These are phyloP conservation scores for Zygoascus sp. DNA, from an alignment of 1,139 yeast genomes.

Conservation along the genomic window DNA sequence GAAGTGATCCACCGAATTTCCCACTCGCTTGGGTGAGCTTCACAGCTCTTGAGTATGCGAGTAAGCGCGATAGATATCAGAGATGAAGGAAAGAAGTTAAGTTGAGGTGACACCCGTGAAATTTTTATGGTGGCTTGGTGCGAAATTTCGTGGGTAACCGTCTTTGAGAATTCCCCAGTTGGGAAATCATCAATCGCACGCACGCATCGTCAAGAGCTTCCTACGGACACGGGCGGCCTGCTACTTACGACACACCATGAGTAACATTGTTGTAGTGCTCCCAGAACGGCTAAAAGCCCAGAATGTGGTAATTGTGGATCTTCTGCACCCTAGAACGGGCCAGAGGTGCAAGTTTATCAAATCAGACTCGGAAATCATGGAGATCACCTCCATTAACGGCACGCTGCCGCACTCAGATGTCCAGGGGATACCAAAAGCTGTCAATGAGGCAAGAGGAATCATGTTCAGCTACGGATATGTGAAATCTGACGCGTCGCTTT, in stretches of 20 bases:
- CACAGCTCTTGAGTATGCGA: constrained; percentile 25
- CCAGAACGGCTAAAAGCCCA: neutral
- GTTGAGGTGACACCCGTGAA: neutral
- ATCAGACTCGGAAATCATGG: constrained; percentile 21
- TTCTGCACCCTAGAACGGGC: constrained; percentile 29
- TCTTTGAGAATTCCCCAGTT: neutral
- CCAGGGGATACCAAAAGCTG: constrained; percentile 15
- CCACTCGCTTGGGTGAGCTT: constrained; percentile 24
- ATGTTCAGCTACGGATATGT: constrained; percentile 19
- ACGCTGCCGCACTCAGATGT: constrained; percentile 15
- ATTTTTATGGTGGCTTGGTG: constrained; percentile 11
- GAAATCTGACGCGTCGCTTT: constrained; percentile 25
- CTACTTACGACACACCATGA: neutral
- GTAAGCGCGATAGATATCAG: constrained; percentile 28
- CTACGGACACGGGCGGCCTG: neutral
- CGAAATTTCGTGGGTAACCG: neutral
- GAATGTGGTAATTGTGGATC: neutral
- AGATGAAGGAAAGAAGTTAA: constrained; percentile 10
- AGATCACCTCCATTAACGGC: constrained; percentile 27
- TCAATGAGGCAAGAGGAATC: constrained; percentile 24
- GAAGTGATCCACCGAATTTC: constrained; percentile 32
- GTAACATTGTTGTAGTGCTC: neutral
- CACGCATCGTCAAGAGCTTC: too few species aligned
- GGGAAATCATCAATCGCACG: neutral
- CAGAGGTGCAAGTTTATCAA: constrained; percentile 23